Conservation (phyloP, 768 basidiomycete genomes). For the Boletus tomentosulus region DNA sequence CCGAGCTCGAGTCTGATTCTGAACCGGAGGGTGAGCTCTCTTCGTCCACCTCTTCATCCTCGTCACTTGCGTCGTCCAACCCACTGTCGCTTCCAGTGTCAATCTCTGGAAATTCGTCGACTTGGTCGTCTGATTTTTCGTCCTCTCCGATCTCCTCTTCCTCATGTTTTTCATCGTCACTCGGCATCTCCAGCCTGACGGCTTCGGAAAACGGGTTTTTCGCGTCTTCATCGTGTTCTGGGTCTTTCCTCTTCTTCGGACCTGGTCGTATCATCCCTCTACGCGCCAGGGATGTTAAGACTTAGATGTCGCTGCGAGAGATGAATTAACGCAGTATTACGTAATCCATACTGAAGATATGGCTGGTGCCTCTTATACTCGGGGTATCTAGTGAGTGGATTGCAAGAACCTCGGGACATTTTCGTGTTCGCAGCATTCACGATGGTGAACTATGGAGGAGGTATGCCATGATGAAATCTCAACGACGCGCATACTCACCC, state of each 20-base stretch:
- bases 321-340: background rate
- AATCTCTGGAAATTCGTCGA: conserved; percentile 75
- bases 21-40: conserved; percentile 34
- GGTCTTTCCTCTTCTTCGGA: conserved; percentile 58
- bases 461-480: conserved; percentile 37
- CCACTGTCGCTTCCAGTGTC: conserved; percentile 44
- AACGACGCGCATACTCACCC: background rate
- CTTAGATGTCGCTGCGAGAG: background rate
- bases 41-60: conserved; percentile 34
- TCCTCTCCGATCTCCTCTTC: conserved; percentile 21
- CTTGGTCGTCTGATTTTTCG: conserved; percentile 50
- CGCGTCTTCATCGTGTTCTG: conserved; percentile 36
- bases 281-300: conserved; percentile 17
- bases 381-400: background rate
- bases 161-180: conserved; percentile 60
- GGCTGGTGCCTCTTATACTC: background rate
- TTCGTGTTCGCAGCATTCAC: background rate
- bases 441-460: conserved; percentile 89
- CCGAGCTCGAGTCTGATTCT: conserved; percentile 37
- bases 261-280: conserved; percentile 33
- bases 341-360: background rate
- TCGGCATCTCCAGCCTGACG: conserved; percentile 64
- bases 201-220: conserved; percentile 33
- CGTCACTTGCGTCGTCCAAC: conserved; percentile 30
- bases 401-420: background rate